phyloP scores from a whole-genome alignment of 2,329 filamentous ascomycete species.

The Clonostachys chloroleuca region DNA sequence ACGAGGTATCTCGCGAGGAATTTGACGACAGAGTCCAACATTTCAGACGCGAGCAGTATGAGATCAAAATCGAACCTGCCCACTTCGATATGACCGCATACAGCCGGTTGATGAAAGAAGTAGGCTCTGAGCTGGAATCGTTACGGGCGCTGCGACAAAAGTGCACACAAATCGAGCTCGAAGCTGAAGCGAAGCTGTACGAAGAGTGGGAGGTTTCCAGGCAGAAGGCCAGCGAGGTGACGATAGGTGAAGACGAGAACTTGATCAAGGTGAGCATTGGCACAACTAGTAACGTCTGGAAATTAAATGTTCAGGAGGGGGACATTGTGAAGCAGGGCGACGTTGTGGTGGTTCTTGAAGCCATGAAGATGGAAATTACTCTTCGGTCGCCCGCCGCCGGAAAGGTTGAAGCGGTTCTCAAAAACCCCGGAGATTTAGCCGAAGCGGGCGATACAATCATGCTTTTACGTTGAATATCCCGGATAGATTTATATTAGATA shows the following conservation, averaged over 20 bases:
- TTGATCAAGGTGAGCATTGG: slow-evolving; percentile 14
- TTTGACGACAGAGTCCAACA: slow-evolving; percentile 14
- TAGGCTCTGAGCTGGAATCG: too few relatives aligned
- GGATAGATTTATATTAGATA: too few relatives aligned
- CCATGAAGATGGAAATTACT: slow-evolving; percentile 53
- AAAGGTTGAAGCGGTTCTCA: too few relatives aligned
- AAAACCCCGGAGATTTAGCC: too few relatives aligned
- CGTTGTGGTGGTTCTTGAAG: slow-evolving; percentile 41
- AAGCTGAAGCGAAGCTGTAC: slow-evolving; percentile 18
- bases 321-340: slow-evolving; percentile 33
- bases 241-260: slow-evolving; percentile 10
- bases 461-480: too few relatives aligned
- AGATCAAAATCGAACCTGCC: slow-evolving; percentile 14
- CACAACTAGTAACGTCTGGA: slow-evolving; percentile 47
- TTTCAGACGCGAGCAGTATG: slow-evolving; percentile 18
- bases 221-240: too few relatives aligned
- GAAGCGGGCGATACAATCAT: too few relatives aligned
- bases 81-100: slow-evolving; percentile 19
- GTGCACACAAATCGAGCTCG: neutral
- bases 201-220: slow-evolving; percentile 14
- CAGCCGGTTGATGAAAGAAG: neutral
- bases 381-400: too few relatives aligned
- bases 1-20: slow-evolving; percentile 19
- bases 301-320: slow-evolving; percentile 36
- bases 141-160: too few relatives aligned